A percentile compares a stretch with the other conserved stretches of the same genome.
Evolutionary conservation across 371 early-diverging fungal genomes (phyloP).

Genomic region (Fennellomyces sp.): DNA sequence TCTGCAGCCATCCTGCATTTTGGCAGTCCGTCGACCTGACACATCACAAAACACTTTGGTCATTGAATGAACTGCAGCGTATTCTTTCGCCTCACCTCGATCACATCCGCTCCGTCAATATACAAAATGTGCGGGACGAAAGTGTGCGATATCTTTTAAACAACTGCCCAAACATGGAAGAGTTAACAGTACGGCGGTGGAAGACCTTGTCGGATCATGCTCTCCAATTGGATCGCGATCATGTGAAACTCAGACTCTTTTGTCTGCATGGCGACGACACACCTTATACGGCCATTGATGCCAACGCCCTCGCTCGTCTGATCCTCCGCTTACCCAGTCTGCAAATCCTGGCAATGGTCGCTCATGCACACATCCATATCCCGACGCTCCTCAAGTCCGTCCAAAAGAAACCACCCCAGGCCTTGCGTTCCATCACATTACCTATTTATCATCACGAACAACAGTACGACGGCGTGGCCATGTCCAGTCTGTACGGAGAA

Average conservation of each 20-base stretch:
- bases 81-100: conserved; percentile 24
- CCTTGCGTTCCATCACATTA: background rate
- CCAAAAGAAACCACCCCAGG: background rate
- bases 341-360: conserved; percentile 18
- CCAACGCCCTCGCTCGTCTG: conserved; percentile 23
- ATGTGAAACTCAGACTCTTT: conserved; percentile 21
- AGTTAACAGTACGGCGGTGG: conserved; percentile 33
- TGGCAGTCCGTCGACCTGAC: conserved; percentile 9
- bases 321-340: conserved; percentile 26
- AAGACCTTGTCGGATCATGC: conserved; percentile 38
- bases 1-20: conserved; percentile 8
- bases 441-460: background rate
- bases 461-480: background rate
- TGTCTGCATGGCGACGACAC: conserved; percentile 13
- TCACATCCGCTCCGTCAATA: conserved; percentile 26
- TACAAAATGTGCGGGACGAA: conserved; percentile 33
- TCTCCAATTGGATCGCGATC: conserved; percentile 9
- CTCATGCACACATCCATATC: conserved; percentile 34
- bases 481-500: background rate
- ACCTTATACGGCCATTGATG: conserved; percentile 32
- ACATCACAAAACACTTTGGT: conserved; percentile 19
- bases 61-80: conserved; percentile 14
- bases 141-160: conserved; percentile 28
- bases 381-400: conserved; percentile 17
- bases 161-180: conserved; percentile 26